phyloP scores from a whole-genome alignment of 495 filamentous ascomycete genomes.

The Talaromyces liani region DNA sequence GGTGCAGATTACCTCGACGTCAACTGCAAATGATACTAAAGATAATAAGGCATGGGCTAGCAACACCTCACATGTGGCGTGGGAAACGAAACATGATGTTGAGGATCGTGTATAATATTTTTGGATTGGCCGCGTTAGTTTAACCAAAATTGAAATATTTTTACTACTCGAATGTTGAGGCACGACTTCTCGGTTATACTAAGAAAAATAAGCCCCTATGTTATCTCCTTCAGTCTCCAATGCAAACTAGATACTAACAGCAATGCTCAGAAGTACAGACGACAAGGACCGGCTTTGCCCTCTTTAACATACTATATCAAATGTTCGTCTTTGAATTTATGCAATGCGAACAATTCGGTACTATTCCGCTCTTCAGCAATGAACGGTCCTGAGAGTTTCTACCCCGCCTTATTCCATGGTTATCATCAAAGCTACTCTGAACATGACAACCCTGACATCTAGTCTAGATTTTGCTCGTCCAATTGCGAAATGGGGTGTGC shows the following conservation, averaged over 20 bases:
- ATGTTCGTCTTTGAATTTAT: background rate
- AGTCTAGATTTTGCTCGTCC: background rate
- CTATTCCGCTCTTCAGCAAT: background rate
- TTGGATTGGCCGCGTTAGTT: background rate
- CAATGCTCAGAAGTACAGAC: background rate
- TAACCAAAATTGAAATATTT: background rate
- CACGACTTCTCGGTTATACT: background rate
- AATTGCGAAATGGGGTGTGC: background rate
- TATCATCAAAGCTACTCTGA: background rate
- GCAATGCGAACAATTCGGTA: background rate
- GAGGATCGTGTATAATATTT: background rate
- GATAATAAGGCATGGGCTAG: background rate
- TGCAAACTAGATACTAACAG: no score
- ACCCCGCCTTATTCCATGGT: background rate
- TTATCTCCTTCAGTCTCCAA: no score
- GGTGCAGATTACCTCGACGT: conserved; percentile 11
- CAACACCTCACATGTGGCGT: background rate
- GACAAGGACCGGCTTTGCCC: background rate
- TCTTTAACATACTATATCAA: no score
- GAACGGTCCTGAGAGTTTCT: background rate
- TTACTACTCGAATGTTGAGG: background rate
- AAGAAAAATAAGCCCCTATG: no score
- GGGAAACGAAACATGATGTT: background rate
- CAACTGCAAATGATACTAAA: background rate
- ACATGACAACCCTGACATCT: background rate